Evolutionary conservation across 495 filamentous ascomycete species (phyloP).

Genomic region (Jackrogersella minutella): DNA sequence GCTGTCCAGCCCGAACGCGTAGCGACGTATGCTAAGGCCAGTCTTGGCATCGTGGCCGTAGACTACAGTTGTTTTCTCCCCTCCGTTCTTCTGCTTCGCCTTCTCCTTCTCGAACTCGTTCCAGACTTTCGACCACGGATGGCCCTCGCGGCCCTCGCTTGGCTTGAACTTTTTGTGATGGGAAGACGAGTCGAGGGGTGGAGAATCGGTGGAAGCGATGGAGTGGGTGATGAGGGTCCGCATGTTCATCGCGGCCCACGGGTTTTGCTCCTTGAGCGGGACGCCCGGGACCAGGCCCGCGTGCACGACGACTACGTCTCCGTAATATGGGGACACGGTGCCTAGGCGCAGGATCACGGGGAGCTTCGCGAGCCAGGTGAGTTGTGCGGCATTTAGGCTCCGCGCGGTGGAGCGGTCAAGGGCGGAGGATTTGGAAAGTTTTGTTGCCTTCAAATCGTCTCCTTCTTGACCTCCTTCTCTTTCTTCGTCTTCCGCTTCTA

Average conservation of each 20-base stretch:
- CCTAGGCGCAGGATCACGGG: slow-evolving; percentile 80
- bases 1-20: slow-evolving; percentile 85
- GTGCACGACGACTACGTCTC: slow-evolving; percentile 78
- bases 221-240: slow-evolving; percentile 64
- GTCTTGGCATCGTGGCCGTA: slow-evolving; percentile 87
- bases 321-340: slow-evolving; percentile 58
- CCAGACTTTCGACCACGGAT: slow-evolving; percentile 73
- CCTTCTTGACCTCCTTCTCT: slow-evolving; percentile 9
- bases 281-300: slow-evolving; percentile 82
- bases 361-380: slow-evolving; percentile 71
- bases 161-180: slow-evolving; percentile 5
- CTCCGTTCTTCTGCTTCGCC: neutral
- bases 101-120: slow-evolving; percentile 38
- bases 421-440: slow-evolving; percentile 2
- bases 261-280: slow-evolving; percentile 75
- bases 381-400: slow-evolving; percentile 59
- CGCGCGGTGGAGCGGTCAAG: slow-evolving; percentile 46
- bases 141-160: slow-evolving; percentile 56
- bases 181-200: neutral
- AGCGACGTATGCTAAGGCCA: slow-evolving; percentile 69
- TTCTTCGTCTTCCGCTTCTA: neutral
- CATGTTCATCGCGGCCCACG: slow-evolving; percentile 90
- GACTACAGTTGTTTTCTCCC: slow-evolving; percentile 66
- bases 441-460: slow-evolving; percentile 13
- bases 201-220: neutral